Evolutionary conservation across 1,284 basidiomycete species (phyloP), one percentile per base, ranked within the genome.

Genomic region (Moesziomyces parantarcticus): DNA sequence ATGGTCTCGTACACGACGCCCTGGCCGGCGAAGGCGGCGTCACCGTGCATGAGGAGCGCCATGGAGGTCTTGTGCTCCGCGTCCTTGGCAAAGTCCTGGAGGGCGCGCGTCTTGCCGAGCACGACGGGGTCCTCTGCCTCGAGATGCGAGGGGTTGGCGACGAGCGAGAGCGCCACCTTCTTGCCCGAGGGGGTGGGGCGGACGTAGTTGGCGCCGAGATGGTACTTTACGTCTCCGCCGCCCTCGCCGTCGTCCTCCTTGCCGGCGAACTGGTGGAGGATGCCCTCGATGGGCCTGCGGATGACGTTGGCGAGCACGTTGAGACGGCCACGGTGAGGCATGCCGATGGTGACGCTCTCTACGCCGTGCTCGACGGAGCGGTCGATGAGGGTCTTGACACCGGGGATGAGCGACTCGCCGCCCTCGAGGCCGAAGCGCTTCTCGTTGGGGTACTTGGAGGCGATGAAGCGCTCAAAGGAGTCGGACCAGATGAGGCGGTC

Each of bases 401-500:
- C 97, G 46, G 97, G 97, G 81, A 99, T 92, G 79, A 99, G 90
- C 43, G 94, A 89, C 86, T 99, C 97, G 85, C 94, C 97, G 68
- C 97, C 97, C 86, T 99, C 97, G 55, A 99, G 89, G 86, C 97
- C 97, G 86, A 99, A 99, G 58, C 97, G 92, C 87, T 99, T 99
- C 88, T 99, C 97, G 86, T 97, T 99, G 75, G 97, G 97, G 86
- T 94, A 97, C 86, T 99, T 99, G 87, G 91, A 93, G 22, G 94
- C 91, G 77, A 99, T 95, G 87, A 97, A 99, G 84, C 96, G 95
- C 86, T 99, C 97, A 81, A 99, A 98, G 6, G 93, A 92, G 84
- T 99, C 96, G 26, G 96, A 99, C 97, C 97, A 99, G 85, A 98
- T 97, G 81, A 98, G 90, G 67, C 97, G 92, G 86, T 99, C 97